Evolutionary conservation across 2,329 filamentous ascomycete genomes (phyloP).

Genomic region (Aspergillus japonicus): DNA sequence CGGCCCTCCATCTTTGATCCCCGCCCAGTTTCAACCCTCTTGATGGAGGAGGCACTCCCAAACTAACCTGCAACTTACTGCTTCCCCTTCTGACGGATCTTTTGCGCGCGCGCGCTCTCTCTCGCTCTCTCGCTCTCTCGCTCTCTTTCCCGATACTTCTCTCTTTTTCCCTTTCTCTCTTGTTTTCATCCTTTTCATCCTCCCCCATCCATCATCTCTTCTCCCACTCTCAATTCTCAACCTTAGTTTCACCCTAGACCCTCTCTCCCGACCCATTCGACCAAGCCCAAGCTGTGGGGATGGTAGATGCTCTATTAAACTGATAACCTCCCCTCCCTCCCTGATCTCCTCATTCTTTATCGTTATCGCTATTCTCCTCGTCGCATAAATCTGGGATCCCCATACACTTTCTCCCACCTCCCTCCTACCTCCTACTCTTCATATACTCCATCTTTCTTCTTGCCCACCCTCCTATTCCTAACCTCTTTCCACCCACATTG

Average conservation of each 20-base stretch:
- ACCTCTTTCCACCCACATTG: neutral
- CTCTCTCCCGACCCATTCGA: conserved; percentile 13
- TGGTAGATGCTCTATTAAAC: conserved; percentile 14
- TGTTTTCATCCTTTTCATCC: neutral
- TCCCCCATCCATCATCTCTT: neutral
- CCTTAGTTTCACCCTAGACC: conserved; percentile 10
- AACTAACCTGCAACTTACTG: conserved; percentile 9
- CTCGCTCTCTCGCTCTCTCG: conserved; percentile 1
- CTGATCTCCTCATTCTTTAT: conserved; percentile 11
- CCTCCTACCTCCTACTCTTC: neutral
- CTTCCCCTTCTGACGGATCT: conserved; percentile 14
- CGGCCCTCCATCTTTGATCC: conserved; percentile 5
- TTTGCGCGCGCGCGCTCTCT: conserved; percentile 3
- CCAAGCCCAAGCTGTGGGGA: conserved; percentile 15
- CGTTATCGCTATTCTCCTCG: conserved; percentile 9
- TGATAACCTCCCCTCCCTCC: conserved; percentile 10
- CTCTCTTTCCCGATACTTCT: neutral
- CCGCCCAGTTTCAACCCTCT: conserved; percentile 14
- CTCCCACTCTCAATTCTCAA: conserved; percentile 1
- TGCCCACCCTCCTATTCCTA: neutral
- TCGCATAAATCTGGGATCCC: neutral
- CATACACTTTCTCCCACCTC: neutral
- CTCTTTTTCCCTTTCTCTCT: neutral
- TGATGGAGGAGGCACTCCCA: conserved; percentile 11
- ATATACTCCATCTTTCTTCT: conserved; percentile 4